Conservation (phyloP, 169 alveolate species). For the Cystoisospora suis region DNA sequence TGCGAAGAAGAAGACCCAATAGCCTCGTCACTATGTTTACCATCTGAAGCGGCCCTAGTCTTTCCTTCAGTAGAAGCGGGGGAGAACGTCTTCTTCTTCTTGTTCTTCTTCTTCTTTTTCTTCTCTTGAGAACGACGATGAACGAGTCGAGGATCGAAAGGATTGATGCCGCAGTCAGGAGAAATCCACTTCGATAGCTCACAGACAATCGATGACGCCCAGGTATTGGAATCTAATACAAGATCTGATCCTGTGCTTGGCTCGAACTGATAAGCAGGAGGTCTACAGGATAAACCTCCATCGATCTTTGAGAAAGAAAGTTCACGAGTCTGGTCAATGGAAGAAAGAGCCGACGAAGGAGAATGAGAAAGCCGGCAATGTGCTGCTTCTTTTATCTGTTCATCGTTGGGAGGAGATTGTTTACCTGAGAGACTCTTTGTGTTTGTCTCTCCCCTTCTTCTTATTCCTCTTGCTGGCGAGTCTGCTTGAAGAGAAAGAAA, state of each 20-base stretch:
- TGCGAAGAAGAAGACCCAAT: too few relatives aligned
- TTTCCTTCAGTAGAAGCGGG: background rate
- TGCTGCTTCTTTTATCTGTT: too few relatives aligned
- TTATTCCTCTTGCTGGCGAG: background rate
- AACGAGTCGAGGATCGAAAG: background rate
- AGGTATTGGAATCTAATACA: slow-evolving; percentile 10
- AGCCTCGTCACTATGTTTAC: too few relatives aligned
- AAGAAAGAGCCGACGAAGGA: background rate
- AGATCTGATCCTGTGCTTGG: slow-evolving; percentile 31
- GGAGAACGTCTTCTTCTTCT: background rate
- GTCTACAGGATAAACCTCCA: background rate
- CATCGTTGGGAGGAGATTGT: too few relatives aligned
- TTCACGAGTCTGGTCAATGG: background rate
- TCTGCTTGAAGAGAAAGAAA: background rate
- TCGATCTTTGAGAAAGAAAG: background rate
- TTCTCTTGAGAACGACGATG: too few relatives aligned
- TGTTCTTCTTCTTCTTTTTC: background rate
- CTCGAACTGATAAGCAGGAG: background rate
- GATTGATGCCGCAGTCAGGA: background rate
- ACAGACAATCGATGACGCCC: slow-evolving; percentile 5
- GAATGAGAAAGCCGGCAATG: too few relatives aligned
- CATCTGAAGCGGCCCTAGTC: background rate
- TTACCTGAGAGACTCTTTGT: too few relatives aligned
- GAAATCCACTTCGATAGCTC: slow-evolving; percentile 20
- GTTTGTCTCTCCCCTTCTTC: too few relatives aligned